phyloP scores from a whole-genome alignment of 805 yeast species.

The Starmera amethionina region DNA sequence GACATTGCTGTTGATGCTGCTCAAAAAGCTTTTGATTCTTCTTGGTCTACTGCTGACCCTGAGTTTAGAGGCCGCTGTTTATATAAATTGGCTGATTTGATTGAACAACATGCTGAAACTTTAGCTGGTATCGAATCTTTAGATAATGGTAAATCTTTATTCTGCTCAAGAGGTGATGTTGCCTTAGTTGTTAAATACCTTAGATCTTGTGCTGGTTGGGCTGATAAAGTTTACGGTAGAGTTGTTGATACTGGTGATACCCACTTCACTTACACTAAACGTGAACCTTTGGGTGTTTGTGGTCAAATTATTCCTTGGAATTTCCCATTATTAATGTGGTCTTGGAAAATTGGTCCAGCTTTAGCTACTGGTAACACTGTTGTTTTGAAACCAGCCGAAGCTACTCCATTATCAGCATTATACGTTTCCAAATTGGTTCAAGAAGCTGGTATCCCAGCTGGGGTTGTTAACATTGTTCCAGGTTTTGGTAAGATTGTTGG shows the following conservation, averaged over 20 bases:
- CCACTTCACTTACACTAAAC: conserved; percentile 55
- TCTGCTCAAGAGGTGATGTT: conserved; percentile 69
- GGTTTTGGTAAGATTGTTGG: conserved; percentile 76
- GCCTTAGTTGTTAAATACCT: conserved; percentile 58
- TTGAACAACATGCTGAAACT: conserved; percentile 65
- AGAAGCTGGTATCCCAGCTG: conserved; percentile 76
- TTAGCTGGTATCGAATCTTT: conserved; percentile 77
- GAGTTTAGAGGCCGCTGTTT: conserved; percentile 51
- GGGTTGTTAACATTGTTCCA: conserved; percentile 71
- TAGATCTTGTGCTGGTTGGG: conserved; percentile 79
- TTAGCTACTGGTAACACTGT: conserved; percentile 80
- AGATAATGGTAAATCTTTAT: conserved; percentile 82
- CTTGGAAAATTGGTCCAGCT: conserved; percentile 86
- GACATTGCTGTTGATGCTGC: conserved; percentile 86
- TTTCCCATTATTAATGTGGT: conserved; percentile 81
- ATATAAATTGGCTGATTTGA: conserved; percentile 64
- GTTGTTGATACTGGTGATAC: conserved; percentile 51
- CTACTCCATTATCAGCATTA: conserved; percentile 77
- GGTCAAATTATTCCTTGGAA: conserved; percentile 92
- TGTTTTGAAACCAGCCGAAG: conserved; percentile 79
- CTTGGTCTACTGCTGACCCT: conserved; percentile 68
- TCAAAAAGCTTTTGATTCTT: conserved; percentile 56
- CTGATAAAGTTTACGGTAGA: conserved; percentile 57
- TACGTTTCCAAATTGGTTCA: conserved; percentile 52
- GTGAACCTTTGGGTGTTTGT: conserved; percentile 84